Percentiles rank a stretch among this genome's conserved stretches.
Conservation (phyloP, 164 flowering plant species). For the Dillenia suffruticosa region DNA sequence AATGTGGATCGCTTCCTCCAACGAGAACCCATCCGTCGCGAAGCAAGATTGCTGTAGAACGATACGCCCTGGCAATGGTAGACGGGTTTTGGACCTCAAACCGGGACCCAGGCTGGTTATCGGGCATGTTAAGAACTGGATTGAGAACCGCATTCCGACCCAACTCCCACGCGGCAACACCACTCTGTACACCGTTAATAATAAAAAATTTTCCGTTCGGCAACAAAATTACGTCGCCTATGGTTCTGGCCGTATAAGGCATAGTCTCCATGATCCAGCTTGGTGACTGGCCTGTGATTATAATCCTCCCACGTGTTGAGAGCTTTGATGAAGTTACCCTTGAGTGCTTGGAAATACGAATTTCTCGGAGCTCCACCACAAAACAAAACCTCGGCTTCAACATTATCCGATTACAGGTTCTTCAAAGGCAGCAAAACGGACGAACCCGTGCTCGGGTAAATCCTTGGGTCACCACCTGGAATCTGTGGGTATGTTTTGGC, state of each 20-base stretch:
- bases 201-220: constrained; percentile 42
- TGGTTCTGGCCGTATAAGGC: constrained; percentile 43
- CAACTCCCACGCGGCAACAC: constrained; percentile 42
- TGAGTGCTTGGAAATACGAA: constrained; percentile 15
- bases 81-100: constrained; percentile 28
- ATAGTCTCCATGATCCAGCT: constrained; percentile 50
- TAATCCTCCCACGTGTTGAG: constrained; percentile 43
- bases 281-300: constrained; percentile 35
- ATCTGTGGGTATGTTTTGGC: constrained; percentile 39
- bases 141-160: constrained; percentile 34
- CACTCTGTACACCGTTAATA: constrained; percentile 33
- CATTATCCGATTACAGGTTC: background rate
- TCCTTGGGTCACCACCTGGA: constrained; percentile 59
- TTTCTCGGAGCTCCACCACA: constrained; percentile 59
- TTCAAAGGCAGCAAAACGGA: constrained; percentile 57
- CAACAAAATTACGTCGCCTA: constrained; percentile 44
- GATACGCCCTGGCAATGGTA: constrained; percentile 38
- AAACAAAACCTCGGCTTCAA: constrained; percentile 41
- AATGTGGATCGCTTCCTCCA: constrained; percentile 24
- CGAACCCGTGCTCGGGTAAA: constrained; percentile 65
- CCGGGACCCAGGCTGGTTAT: constrained; percentile 14
- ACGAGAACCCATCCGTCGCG: constrained; percentile 21
- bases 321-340: constrained; percentile 28
- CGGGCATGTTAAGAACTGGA: constrained; percentile 33
- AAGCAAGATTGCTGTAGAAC: constrained; percentile 22